These are phyloP conservation scores for Wickerhamomyces ciferrii DNA, from an alignment of 805 yeast species.

Conservation along the genomic window DNA sequence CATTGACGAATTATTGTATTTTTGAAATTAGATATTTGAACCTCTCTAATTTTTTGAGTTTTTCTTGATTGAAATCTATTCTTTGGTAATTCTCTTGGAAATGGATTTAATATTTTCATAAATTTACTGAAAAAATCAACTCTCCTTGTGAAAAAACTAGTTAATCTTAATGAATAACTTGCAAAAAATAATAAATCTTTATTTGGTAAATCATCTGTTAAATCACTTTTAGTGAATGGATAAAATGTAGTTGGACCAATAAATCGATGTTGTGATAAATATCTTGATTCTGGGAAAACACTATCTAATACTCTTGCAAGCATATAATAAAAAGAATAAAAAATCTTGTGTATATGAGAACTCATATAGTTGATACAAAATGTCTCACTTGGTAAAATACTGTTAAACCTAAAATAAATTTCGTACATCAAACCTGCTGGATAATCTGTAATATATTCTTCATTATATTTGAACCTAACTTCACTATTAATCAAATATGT, in stretches of 20 bases:
- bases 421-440: conserved; percentile 11
- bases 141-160: conserved; percentile 19
- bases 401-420: conserved; percentile 9
- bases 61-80: conserved; percentile 18
- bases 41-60: conserved; percentile 10
- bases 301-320: conserved; percentile 16
- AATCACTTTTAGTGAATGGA: conserved; percentile 11
- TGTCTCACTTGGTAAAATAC: conserved; percentile 14
- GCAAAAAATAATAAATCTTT: conserved; percentile 8
- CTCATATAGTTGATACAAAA: conserved; percentile 6
- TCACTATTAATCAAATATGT: conserved; percentile 1
- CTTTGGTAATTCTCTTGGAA: conserved; percentile 11
- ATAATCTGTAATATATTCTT: conserved; percentile 9
- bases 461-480: background rate
- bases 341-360: conserved; percentile 10
- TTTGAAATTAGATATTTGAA: conserved; percentile 9
- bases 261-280: conserved; percentile 13
- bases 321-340: conserved; percentile 11
- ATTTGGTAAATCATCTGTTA: conserved; percentile 3
- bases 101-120: conserved; percentile 16
- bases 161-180: conserved; percentile 12
- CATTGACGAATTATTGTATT: conserved; percentile 6
- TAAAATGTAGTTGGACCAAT: conserved; percentile 19
- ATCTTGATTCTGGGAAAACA: conserved; percentile 19
- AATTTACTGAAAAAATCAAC: conserved; percentile 14